phyloP scores from a whole-genome alignment of 306 rosid genomes.

The Inga leiocalycina region DNA sequence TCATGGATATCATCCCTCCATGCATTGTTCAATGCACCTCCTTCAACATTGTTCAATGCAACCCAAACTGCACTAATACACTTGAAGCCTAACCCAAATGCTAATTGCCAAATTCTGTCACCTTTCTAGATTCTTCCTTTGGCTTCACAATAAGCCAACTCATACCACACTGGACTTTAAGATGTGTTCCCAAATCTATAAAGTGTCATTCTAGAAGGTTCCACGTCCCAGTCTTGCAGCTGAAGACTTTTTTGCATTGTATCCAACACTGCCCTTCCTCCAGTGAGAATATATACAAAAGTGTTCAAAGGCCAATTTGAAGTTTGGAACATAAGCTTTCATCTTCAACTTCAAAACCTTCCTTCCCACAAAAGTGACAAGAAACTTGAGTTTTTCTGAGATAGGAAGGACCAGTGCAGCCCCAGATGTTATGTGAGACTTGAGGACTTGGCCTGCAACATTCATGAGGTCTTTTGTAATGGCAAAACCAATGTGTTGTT shows the following conservation, averaged over 20 bases:
- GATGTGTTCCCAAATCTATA: conserved; percentile 37
- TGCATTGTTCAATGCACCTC: conserved; percentile 12
- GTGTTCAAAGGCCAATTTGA: conserved; percentile 32
- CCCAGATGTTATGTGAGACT: conserved; percentile 14
- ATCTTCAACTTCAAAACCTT: not conserved
- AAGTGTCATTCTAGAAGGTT: conserved; percentile 39
- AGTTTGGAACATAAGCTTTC: conserved; percentile 18
- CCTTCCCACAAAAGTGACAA: not conserved
- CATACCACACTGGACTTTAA: conserved; percentile 39
- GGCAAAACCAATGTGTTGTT: conserved; percentile 4
- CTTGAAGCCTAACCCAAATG: conserved; percentile 39
- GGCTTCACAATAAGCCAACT: conserved; percentile 32
- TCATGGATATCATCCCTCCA: conserved; percentile 37
- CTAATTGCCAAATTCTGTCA: conserved; percentile 35
- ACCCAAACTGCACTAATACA: conserved; percentile 36
- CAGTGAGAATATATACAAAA: conserved; percentile 29
- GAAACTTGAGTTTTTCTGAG: not conserved
- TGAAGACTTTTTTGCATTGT: conserved; percentile 13
- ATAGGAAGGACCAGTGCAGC: conserved; percentile 4
- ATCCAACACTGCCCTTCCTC: conserved; percentile 30
- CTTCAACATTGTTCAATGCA: conserved; percentile 25
- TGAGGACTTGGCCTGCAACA: conserved; percentile 20
- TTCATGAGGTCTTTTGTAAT: conserved; percentile 17
- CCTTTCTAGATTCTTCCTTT: conserved; percentile 31
- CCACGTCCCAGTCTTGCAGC: conserved; percentile 19